A percentile compares a stretch with the other conserved stretches of the same genome.
phyloP scores from a whole-genome alignment of 768 basidiomycete species.

The Podaxis sp. region DNA sequence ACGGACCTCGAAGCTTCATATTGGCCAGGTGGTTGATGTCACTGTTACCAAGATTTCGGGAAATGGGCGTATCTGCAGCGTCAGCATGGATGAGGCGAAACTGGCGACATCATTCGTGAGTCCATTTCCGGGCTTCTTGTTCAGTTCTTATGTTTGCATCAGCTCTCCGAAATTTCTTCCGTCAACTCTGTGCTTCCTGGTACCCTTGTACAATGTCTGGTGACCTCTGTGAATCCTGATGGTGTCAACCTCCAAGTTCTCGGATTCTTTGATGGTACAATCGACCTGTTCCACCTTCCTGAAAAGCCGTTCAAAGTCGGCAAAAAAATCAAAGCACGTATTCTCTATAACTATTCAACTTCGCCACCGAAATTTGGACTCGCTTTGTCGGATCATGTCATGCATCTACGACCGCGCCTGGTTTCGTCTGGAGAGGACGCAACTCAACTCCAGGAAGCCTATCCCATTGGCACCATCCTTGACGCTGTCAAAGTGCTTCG shows the following conservation, averaged over 20 bases:
- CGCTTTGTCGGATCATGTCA: constrained; percentile 69
- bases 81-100: constrained; percentile 51
- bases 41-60: constrained; percentile 67
- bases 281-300: constrained; percentile 77
- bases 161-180: constrained; percentile 78
- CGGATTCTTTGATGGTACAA: constrained; percentile 90
- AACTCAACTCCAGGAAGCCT: constrained; percentile 48
- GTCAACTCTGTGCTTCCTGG: constrained; percentile 87
- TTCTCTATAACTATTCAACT: constrained; percentile 77
- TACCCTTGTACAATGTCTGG: constrained; percentile 73
- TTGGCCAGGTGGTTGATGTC: constrained; percentile 69
- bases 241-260: constrained; percentile 89
- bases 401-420: constrained; percentile 49
- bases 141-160: background rate
- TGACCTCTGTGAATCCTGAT: constrained; percentile 70
- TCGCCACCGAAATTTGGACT: constrained; percentile 85
- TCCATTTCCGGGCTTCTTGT: constrained; percentile 15
- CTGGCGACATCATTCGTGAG: constrained; percentile 59
- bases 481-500: constrained; percentile 71
- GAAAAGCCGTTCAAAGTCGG: constrained; percentile 57
- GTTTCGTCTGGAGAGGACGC: constrained; percentile 25
- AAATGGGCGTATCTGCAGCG: constrained; percentile 79
- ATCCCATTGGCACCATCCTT: constrained; percentile 73
- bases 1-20: constrained; percentile 34
- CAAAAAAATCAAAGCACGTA: constrained; percentile 78